phyloP scores from a whole-genome alignment of 2,329 filamentous ascomycete species.

The Ciborinia camelliae region DNA sequence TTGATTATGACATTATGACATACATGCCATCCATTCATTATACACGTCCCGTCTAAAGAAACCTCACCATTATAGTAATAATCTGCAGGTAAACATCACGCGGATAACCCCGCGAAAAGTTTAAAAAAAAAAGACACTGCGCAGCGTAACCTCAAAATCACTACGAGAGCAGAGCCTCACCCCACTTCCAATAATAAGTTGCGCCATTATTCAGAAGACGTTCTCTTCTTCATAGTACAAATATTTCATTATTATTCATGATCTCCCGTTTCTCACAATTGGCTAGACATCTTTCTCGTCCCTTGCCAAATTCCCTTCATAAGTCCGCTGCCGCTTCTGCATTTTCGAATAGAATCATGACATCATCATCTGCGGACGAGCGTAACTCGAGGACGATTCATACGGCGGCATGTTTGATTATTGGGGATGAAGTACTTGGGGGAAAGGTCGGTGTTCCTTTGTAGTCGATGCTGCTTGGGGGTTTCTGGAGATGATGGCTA shows the following conservation, averaged over 20 bases:
- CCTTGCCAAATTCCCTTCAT: constrained; percentile 56
- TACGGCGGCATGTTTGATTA: constrained; percentile 89
- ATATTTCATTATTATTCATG: constrained; percentile 58
- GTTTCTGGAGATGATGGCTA: constrained; percentile 34
- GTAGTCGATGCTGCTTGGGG: constrained; percentile 27
- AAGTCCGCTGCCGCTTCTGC: constrained; percentile 31
- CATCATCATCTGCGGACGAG: constrained; percentile 50
- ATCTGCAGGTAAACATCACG: too few species aligned
- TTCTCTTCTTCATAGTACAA: neutral
- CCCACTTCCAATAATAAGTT: constrained; percentile 2
- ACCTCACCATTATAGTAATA: too few species aligned
- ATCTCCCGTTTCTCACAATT: constrained; percentile 72
- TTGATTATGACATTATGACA: too few species aligned
- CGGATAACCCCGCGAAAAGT: too few species aligned
- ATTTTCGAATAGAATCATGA: constrained; percentile 41
- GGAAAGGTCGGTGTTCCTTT: constrained; percentile 66
- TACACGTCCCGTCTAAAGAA: too few species aligned
- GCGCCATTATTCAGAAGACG: neutral
- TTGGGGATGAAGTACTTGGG: constrained; percentile 94
- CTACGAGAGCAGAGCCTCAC: neutral
- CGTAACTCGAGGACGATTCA: constrained; percentile 67
- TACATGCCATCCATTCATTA: too few species aligned
- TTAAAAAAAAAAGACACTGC: too few species aligned
- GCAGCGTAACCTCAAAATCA: neutral
- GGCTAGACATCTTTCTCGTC: constrained; percentile 65